These are phyloP conservation scores for Wickerhamomyces sp. DNA, from an alignment of 1,139 yeast genomes.

Conservation along the genomic window DNA sequence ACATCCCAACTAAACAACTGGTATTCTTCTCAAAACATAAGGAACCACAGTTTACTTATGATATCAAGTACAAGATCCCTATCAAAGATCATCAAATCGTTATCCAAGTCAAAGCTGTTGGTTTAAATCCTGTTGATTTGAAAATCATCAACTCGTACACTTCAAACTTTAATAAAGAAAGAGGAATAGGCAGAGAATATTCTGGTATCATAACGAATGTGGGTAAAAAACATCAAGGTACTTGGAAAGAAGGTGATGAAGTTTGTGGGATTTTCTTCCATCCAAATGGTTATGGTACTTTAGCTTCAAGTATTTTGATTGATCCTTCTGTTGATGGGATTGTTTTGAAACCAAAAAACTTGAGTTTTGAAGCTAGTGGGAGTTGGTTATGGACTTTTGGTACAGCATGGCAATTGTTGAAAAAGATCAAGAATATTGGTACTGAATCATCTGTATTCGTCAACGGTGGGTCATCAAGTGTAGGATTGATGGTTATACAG, in stretches of 20 bases:
- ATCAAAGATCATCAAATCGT: constrained; percentile 43
- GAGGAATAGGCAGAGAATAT: constrained; percentile 67
- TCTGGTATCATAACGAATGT: constrained; percentile 59
- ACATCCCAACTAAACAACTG: constrained; percentile 33
- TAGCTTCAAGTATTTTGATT: constrained; percentile 45
- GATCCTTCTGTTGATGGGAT: constrained; percentile 38
- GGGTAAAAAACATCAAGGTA: constrained; percentile 39
- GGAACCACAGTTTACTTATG: constrained; percentile 36
- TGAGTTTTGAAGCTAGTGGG: constrained; percentile 52
- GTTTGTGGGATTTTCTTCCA: constrained; percentile 54
- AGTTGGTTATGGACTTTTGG: constrained; percentile 54
- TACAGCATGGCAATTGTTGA: constrained; percentile 46
- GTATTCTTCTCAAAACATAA: constrained; percentile 31
- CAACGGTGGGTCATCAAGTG: constrained; percentile 73
- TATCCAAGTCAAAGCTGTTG: constrained; percentile 53
- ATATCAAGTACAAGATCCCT: constrained; percentile 34
- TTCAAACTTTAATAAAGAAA: constrained; percentile 34
- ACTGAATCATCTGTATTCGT: constrained; percentile 41
- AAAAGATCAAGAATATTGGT: constrained; percentile 23
- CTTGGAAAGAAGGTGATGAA: constrained; percentile 53
- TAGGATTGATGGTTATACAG: constrained; percentile 59
- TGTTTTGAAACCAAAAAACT: constrained; percentile 41
- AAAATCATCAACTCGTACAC: constrained; percentile 39
- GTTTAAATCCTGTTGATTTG: constrained; percentile 67
- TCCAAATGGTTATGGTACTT: constrained; percentile 45